These are phyloP conservation scores for Diutina mesorugosa DNA, from an alignment of 1,139 yeast genomes.

Conservation along the genomic window DNA sequence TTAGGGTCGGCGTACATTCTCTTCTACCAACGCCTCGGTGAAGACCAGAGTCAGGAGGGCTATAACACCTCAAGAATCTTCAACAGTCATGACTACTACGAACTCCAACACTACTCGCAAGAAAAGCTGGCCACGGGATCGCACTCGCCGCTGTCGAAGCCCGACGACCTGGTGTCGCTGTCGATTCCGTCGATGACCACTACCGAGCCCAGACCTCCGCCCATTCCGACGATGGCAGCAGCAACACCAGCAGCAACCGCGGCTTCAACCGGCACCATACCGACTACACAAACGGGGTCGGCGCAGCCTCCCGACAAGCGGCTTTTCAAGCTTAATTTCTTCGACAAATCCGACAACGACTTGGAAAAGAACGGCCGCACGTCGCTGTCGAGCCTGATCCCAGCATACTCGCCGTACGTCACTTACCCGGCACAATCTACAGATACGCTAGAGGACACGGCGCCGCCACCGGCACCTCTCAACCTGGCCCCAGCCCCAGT, in stretches of 20 bases:
- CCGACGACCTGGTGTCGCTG: background rate
- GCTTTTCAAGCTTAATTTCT: background rate
- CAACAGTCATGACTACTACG: background rate
- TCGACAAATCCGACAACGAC: background rate
- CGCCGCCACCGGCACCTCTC: background rate
- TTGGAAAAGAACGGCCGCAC: background rate
- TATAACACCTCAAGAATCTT: background rate
- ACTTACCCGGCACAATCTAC: background rate
- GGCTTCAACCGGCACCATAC: background rate
- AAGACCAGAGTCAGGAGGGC: background rate
- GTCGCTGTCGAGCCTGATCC: background rate
- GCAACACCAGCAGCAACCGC: background rate
- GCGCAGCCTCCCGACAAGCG: background rate
- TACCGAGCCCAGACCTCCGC: background rate
- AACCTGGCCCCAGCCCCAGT: background rate
- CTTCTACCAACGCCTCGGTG: conserved; percentile 35
- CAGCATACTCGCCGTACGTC: background rate
- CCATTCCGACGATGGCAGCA: background rate
- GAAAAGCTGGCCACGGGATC: background rate
- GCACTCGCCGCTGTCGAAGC: background rate
- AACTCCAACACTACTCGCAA: background rate
- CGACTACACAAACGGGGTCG: background rate
- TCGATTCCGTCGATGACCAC: background rate
- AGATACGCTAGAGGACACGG: background rate
- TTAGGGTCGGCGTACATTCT: conserved; percentile 86